These are phyloP conservation scores for Camellia lanceoleosa DNA, from an alignment of 148 eudicot genomes.

Conservation along the genomic window DNA sequence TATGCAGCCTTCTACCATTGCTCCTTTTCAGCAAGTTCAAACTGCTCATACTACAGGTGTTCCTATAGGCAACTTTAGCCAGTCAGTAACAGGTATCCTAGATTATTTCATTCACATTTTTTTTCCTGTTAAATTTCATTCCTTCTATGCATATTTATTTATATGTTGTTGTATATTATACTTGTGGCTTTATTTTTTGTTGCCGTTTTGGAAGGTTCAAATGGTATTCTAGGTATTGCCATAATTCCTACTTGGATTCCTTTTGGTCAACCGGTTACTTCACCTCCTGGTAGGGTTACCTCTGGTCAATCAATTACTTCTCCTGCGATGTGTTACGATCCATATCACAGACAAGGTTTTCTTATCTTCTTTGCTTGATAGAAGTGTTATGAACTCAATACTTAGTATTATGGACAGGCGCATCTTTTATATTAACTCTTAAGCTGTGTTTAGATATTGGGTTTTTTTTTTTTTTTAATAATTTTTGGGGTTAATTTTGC, in stretches of 20 bases:
- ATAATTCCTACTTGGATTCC: too few species aligned
- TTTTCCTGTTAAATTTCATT: neutral
- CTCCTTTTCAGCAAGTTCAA: neutral
- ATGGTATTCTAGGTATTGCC: too few species aligned
- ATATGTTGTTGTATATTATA: neutral
- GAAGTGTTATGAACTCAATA: too few species aligned
- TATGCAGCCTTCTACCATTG: neutral
- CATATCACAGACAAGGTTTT: too few species aligned
- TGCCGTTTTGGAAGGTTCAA: neutral
- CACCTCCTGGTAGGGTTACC: neutral
- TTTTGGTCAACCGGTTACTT: too few species aligned
- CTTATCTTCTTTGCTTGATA: too few species aligned
- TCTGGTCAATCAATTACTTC: neutral
- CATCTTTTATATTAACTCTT: too few species aligned
- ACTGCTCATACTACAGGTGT: neutral
- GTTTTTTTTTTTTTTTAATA: too few species aligned
- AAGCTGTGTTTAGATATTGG: too few species aligned
- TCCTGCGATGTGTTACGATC: too few species aligned
- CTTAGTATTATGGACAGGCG: too few species aligned
- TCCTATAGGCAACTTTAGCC: neutral
- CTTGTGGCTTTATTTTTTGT: neutral
- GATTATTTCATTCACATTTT: neutral
- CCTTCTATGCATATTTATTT: neutral
- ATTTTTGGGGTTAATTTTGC: too few species aligned
- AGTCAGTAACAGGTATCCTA: neutral